Base-by-base conservation (phyloP, 176 grass and related monocot genomes). In the Alopecurus myosuroides region DNA sequence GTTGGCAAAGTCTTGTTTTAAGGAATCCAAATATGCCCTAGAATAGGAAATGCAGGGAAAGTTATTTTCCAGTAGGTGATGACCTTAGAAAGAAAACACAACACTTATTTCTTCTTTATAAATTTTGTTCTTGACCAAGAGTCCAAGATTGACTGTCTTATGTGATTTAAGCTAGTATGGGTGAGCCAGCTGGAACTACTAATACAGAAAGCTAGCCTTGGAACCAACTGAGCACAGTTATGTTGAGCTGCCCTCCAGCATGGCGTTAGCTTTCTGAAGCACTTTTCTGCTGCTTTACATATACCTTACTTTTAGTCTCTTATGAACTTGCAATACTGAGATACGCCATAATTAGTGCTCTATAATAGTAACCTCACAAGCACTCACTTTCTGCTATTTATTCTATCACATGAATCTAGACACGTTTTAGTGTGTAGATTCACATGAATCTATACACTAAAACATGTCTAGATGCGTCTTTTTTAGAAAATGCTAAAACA, bases 351-450 rank as follows among this genome's bases (percentile, higher is more conserved):
- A n/a, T 33, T 66, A 9, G 9, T 89, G 30, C 76, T 41, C n/a
- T 42, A 57, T 57, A 34, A 25, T 48, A 49, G 14, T 49, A 85
- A 67, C 19, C 39, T 20, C 65, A 7, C 17, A 81, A 85, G 37
- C 34, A 75, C 60, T 85, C 8, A 85, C 44, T 18, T 74, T 28
- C 34, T 80, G 50, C 20, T 77, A 28, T 53, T 85, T 84, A 62
- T 1, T 86, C 10, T 85, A n/a, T n/a, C n/a, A n/a, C n/a, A n/a
- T n/a, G n/a, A n/a, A n/a, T n/a, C n/a, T n/a, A n/a, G n/a, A n/a
- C n/a, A n/a, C n/a, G n/a, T n/a, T n/a, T n/a, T n/a, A n/a, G n/a
- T n/a, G n/a, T n/a, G n/a, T n/a, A n/a, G n/a, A n/a, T n/a, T n/a
- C n/a, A n/a, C n/a, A n/a, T n/a, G n/a, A n/a, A n/a, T n/a, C n/a